phyloP scores from a whole-genome alignment of 768 basidiomycete species.

The Inosperma sp. region DNA sequence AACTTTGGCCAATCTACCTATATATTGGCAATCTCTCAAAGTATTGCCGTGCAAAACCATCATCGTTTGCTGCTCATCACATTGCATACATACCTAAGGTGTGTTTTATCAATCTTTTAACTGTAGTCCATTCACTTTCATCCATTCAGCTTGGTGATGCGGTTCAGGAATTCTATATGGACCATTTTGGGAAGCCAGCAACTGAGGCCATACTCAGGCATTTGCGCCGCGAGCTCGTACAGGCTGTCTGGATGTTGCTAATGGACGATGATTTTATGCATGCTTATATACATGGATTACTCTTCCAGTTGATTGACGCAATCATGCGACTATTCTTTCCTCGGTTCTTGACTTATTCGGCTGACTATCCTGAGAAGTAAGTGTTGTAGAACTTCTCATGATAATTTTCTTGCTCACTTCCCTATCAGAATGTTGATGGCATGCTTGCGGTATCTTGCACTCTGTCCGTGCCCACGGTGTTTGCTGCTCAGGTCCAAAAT shows the following conservation, averaged over 20 bases:
- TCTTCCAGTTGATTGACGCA: conserved; percentile 28
- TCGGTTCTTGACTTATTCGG: conserved; percentile 33
- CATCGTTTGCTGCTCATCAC: conserved; percentile 31
- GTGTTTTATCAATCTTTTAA: not conserved
- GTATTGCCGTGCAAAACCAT: conserved; percentile 29
- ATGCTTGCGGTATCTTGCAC: conserved; percentile 28
- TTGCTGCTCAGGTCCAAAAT: not conserved
- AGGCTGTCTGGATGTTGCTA: conserved; percentile 29
- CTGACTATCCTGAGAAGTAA: conserved; percentile 41
- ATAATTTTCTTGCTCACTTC: not conserved
- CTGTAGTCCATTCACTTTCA: not conserved
- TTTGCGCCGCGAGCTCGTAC: conserved; percentile 21
- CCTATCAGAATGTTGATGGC: conserved; percentile 24
- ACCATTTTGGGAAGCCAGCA: not conserved
- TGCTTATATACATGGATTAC: conserved; percentile 33
- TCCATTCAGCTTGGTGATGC: conserved; percentile 4
- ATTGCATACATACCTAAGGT: conserved; percentile 38
- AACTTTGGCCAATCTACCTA: conserved; percentile 39
- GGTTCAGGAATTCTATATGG: conserved; percentile 2
- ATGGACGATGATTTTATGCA: conserved; percentile 22
- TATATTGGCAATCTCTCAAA: conserved; percentile 39
- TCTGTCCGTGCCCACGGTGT: conserved; percentile 28
- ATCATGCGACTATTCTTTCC: conserved; percentile 29
- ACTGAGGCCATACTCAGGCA: conserved; percentile 2
- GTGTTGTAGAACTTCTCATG: not conserved